Evolutionary conservation across 306 rosid species (phyloP), one percentile per base, ranked within the genome.

Genomic region (Vigna mungo): DNA sequence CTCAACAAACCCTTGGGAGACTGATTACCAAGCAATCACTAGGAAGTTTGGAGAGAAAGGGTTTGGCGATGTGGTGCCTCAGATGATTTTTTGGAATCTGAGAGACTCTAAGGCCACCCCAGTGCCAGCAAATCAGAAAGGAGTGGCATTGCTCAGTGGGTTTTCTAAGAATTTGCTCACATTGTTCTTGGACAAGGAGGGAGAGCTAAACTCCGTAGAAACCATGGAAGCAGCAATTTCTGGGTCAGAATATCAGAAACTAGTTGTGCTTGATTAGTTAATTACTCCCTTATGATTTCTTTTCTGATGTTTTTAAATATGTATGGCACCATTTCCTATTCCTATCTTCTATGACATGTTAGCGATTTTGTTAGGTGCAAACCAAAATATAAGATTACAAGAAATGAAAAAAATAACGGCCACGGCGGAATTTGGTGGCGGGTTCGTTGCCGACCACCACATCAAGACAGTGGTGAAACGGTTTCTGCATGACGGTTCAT

Each of bases 31-130:
- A 65, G 90, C 81, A 12, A 88, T 91, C 46, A 63, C 36, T 17
- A 86, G 86, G 76, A 89, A 87, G 76, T 91, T 67, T 44, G 41
- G 2, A 15, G 84, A 86, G 74, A 89, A 78, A 25, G 92, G 92
- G 48, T 89, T 83, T 44, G 89, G 85, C 8, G 37, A 59, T 47
- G 78, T 63, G 2, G 88, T 91, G 66, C 94, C 94, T 21, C 83
- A 89, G 86, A 82, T 91, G 8, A 89, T 89, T n/a, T 91, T 89
- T 66, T 91, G 94, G 92, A 91, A 89, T 65, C 83, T 89, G 74
- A 87, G 91, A 52, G 62, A 91, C 69, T 91, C 92, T 0, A 30
- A 3, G 66, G 83, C 92, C 0, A 88, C 89, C 8, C 94, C 92
- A 0, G 94, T 87, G 72, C 76, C 78, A 0, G 20, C 76, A 3